Percentiles rank a stretch among this genome's conserved stretches.
phyloP scores from a whole-genome alignment of 1,284 basidiomycete species.

The Amylostereum areolatum region DNA sequence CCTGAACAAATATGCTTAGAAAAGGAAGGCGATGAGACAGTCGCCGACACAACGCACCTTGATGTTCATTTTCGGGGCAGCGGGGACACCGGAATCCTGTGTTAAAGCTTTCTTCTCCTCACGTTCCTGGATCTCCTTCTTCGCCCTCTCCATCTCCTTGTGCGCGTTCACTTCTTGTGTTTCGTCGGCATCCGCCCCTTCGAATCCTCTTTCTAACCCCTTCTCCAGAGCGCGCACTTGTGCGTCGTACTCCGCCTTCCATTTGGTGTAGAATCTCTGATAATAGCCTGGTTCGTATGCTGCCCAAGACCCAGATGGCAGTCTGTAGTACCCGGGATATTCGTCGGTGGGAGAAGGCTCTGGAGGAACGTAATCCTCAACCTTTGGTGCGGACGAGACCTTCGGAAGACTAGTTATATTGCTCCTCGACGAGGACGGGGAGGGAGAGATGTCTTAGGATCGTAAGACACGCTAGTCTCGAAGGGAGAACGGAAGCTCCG shows the following conservation, averaged over 20 bases:
- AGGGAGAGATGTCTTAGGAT: constrained; percentile 16
- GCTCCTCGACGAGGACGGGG: constrained; percentile 18
- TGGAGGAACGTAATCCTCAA: constrained; percentile 70
- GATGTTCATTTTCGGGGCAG: constrained; percentile 69
- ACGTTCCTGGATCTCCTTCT: constrained; percentile 59
- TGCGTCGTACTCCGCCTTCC: constrained; percentile 63
- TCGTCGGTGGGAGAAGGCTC: constrained; percentile 70
- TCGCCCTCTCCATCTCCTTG: constrained; percentile 70
- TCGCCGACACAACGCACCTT: constrained; percentile 35
- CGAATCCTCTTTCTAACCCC: constrained; percentile 57
- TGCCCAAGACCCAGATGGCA: constrained; percentile 76
- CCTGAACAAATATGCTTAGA: constrained; percentile 28
- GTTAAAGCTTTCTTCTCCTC: constrained; percentile 73
- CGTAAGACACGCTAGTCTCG: constrained; percentile 9
- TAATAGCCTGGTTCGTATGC: constrained; percentile 78
- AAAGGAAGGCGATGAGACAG: constrained; percentile 1
- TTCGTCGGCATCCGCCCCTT: constrained; percentile 46
- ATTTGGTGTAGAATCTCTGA: constrained; percentile 61
- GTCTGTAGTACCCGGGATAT: constrained; percentile 86
- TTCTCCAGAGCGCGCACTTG: constrained; percentile 69
- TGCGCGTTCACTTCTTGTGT: constrained; percentile 62
- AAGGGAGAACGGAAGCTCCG: constrained; percentile 10
- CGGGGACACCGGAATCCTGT: constrained; percentile 38
- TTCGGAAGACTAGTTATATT: constrained; percentile 15
- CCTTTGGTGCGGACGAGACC: constrained; percentile 61